Conservation (phyloP, 192 early-diverging fungal genomes). For the Lobulomyces angularis region DNA sequence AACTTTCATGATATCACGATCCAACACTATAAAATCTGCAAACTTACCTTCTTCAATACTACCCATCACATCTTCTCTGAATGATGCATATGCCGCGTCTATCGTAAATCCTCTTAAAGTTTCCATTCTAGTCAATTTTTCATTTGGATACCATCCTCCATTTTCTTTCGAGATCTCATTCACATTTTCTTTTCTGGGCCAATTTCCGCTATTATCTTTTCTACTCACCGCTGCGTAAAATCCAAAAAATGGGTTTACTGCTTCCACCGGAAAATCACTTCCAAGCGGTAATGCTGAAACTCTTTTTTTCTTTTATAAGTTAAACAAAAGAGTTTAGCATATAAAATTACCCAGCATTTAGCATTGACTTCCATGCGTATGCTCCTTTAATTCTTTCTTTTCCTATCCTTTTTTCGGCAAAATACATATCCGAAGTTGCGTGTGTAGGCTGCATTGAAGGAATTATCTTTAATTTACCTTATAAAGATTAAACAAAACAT, state of each 20-base stretch:
- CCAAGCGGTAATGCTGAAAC: too few species aligned
- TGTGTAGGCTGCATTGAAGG: constrained; percentile 50
- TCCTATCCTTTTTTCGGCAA: constrained; percentile 32
- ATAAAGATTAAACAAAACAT: too few species aligned
- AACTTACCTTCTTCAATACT: constrained; percentile 28
- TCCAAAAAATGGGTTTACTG: constrained; percentile 33
- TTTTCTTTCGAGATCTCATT: constrained; percentile 30
- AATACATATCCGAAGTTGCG: constrained; percentile 42
- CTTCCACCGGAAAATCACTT: constrained; percentile 46
- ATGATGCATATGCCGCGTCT: constrained; percentile 41
- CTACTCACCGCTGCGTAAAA: constrained; percentile 44
- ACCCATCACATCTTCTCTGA: constrained; percentile 28
- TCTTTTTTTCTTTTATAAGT: too few species aligned
- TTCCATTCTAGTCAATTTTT: constrained; percentile 24
- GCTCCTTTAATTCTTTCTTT: constrained; percentile 24
- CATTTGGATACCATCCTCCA: constrained; percentile 26
- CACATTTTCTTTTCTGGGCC: too few species aligned
- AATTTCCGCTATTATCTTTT: too few species aligned
- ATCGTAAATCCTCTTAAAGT: constrained; percentile 40
- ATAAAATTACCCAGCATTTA: constrained; percentile 24
- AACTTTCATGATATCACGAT: constrained; percentile 27
- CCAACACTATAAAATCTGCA: constrained; percentile 42
- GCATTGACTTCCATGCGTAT: constrained; percentile 31
- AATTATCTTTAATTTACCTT: constrained; percentile 26
- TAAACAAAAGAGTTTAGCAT: background rate